Percentiles rank a stretch among this genome's conserved stretches.
phyloP scores from a whole-genome alignment of 441 rosid species.

The Populus trichocarpa region DNA sequence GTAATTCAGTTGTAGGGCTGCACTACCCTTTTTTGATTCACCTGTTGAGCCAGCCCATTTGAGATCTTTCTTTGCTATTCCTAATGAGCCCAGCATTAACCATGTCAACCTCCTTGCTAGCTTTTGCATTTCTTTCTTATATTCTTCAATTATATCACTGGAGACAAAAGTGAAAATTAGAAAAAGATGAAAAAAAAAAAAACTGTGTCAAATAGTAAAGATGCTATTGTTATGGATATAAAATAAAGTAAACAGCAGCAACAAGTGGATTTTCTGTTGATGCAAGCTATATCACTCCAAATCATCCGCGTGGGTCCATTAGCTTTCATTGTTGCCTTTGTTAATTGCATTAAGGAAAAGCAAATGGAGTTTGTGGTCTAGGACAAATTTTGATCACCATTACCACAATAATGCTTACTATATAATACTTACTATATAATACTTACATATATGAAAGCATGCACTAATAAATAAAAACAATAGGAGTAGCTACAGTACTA shows the following conservation, averaged over 20 bases:
- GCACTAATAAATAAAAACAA: background rate
- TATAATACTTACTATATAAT: background rate
- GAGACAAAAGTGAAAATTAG: background rate
- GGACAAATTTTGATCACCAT: background rate
- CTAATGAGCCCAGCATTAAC: constrained; percentile 62
- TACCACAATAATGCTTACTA: background rate
- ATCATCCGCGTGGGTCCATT: constrained; percentile 46
- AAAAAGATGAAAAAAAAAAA: background rate
- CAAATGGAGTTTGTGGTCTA: constrained; percentile 13
- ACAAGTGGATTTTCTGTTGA: constrained; percentile 20
- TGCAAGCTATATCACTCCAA: constrained; percentile 13
- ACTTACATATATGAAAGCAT: background rate
- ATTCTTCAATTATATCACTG: constrained; percentile 52
- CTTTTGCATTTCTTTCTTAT: constrained; percentile 62
- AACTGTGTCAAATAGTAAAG: constrained; percentile 10
- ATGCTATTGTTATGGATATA: constrained; percentile 20
- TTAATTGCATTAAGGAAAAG: constrained; percentile 27
- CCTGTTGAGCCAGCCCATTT: constrained; percentile 58
- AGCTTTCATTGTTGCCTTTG: constrained; percentile 41
- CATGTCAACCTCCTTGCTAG: constrained; percentile 62
- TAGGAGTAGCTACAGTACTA: background rate
- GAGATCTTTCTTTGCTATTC: constrained; percentile 46
- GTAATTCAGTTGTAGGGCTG: constrained; percentile 66
- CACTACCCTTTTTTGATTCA: constrained; percentile 38
- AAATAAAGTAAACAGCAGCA: constrained; percentile 26